Conservation (phyloP, 2,329 filamentous ascomycete genomes). For the Corniculantispora saksenae region DNA sequence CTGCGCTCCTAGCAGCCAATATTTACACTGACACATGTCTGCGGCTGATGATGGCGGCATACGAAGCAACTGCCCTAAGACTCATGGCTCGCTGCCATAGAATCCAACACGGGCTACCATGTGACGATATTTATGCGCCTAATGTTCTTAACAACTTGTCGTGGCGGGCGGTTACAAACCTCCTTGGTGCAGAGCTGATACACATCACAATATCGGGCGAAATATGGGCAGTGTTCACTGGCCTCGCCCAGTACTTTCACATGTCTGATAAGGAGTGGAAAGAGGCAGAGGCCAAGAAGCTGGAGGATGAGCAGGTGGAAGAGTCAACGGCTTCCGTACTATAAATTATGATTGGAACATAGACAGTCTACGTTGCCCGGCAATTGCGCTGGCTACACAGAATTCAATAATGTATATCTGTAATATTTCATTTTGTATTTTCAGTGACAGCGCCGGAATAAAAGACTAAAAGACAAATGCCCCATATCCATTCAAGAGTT, state of each 20-base stretch:
- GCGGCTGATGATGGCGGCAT: conserved; percentile 46
- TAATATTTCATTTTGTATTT: not conserved
- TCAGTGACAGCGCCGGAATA: not conserved
- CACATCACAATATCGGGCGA: conserved; percentile 47
- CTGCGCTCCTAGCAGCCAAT: conserved; percentile 48
- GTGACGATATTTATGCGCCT: conserved; percentile 40
- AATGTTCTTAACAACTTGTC: conserved; percentile 40
- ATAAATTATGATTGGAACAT: not conserved
- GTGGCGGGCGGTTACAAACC: conserved; percentile 44
- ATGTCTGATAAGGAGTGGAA: conserved; percentile 47
- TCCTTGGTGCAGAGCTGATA: conserved; percentile 47
- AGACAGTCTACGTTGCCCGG: not conserved
- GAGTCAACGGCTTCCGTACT: not conserved
- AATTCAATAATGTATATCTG: not conserved
- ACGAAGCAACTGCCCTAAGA: conserved; percentile 49
- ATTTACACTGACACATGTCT: conserved; percentile 47
- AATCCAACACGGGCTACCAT: conserved; percentile 38
- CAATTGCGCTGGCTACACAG: not conserved
- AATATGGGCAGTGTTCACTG: conserved; percentile 46
- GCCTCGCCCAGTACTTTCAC: conserved; percentile 41
- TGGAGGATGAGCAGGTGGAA: not conserved
- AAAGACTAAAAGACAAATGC: not conserved
- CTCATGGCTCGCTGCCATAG: conserved; percentile 46
- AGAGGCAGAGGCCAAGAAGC: conserved; percentile 30
- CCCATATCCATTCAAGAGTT: not conserved